A percentile compares a stretch with the other conserved stretches of the same genome.
Evolutionary conservation across 2,329 filamentous ascomycete species (phyloP).

Genomic region (Harringtonia lauricola): DNA sequence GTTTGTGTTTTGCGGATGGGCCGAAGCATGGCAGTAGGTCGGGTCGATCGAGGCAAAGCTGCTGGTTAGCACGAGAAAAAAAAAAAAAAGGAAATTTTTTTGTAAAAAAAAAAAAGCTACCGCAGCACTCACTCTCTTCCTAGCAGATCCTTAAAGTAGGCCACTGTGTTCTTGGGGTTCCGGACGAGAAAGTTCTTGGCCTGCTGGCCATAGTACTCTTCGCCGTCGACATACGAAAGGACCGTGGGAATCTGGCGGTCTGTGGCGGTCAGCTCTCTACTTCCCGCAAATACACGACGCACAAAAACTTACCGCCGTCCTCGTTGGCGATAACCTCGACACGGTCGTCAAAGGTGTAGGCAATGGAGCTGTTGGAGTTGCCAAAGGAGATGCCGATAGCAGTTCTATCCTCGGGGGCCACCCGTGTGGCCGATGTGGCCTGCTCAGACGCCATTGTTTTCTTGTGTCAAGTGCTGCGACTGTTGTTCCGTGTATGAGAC

Average conservation of each 20-base stretch:
- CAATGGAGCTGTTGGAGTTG: conserved; percentile 97
- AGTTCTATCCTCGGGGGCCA: conserved; percentile 45
- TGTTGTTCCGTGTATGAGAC: background rate
- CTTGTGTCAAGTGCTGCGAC: background rate
- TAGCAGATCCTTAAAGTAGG: conserved; percentile 91
- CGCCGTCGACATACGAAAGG: conserved; percentile 87
- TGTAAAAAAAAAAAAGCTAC: conserved; percentile 1
- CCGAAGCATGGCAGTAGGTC: conserved; percentile 85
- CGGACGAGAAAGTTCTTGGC: conserved; percentile 89
- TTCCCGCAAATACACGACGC: background rate
- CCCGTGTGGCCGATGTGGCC: conserved; percentile 1
- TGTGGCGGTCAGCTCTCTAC: conserved; percentile 20
- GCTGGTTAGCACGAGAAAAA: background rate
- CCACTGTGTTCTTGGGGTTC: conserved; percentile 86
- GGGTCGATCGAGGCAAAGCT: conserved; percentile 94
- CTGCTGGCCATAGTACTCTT: conserved; percentile 93
- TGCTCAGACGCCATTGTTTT: conserved; percentile 7
- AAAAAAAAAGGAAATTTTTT: background rate
- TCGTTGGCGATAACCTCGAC: conserved; percentile 98
- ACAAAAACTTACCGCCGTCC: conserved; percentile 85
- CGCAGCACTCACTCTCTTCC: conserved; percentile 65
- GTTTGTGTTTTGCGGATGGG: conserved; percentile 70
- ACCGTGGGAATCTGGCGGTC: conserved; percentile 95
- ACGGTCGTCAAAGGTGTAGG: conserved; percentile 85
- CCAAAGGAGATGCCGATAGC: conserved; percentile 96